Conservation (phyloP, 495 filamentous ascomycete genomes). For the Evansstolkia leycettana region DNA sequence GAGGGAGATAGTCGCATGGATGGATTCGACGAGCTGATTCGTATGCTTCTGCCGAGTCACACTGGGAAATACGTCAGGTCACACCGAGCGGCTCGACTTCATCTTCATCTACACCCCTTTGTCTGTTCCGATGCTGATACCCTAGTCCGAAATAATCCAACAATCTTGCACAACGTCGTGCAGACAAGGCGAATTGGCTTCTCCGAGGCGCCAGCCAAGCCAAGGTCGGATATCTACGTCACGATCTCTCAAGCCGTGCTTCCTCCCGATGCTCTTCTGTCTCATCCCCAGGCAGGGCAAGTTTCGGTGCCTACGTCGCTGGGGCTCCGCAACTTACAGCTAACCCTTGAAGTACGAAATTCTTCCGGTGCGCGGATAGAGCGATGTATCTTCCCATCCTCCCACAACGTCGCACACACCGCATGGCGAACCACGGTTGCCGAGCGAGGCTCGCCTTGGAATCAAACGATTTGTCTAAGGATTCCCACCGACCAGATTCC, state of each 20-base stretch:
- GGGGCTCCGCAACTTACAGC: constrained; percentile 63
- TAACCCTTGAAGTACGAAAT: constrained; percentile 79
- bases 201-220: constrained; percentile 75
- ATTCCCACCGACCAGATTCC: constrained; percentile 72
- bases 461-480: constrained; percentile 72
- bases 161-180: constrained; percentile 66
- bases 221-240: constrained; percentile 88
- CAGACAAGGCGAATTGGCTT: constrained; percentile 88
- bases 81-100: constrained; percentile 54
- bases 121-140: constrained; percentile 59
- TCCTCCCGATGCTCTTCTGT: constrained; percentile 63
- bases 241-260: constrained; percentile 66
- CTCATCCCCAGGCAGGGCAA: constrained; percentile 66
- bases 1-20: constrained; percentile 41
- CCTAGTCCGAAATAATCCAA: constrained; percentile 77
- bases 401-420: constrained; percentile 59
- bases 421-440: constrained; percentile 81
- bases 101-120: constrained; percentile 68
- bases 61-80: constrained; percentile 63
- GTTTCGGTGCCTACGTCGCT: constrained; percentile 49
- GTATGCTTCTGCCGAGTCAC: constrained; percentile 59
- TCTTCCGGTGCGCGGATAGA: constrained; percentile 69
- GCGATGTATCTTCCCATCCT: constrained; percentile 74
- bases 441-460: constrained; percentile 68
- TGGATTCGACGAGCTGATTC: constrained; percentile 66